These are phyloP conservation scores for Saccharum hybrid DNA, from an alignment of 202 grass and related monocot genomes.

Conservation along the genomic window DNA sequence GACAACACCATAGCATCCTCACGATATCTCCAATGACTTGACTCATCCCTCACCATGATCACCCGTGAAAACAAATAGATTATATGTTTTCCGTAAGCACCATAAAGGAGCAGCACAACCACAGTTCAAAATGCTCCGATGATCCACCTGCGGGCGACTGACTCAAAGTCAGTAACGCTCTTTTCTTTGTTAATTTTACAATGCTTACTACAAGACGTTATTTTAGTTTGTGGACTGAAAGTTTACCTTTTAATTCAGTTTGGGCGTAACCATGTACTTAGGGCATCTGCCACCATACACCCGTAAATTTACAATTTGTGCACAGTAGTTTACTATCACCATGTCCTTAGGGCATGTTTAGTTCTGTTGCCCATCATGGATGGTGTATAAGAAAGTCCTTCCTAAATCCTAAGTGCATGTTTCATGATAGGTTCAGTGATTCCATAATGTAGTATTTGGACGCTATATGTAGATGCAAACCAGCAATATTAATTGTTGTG, in stretches of 20 bases:
- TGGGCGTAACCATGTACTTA: background rate
- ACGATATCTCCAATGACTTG: background rate
- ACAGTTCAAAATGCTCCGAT: background rate
- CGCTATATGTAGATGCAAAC: background rate
- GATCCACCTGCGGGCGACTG: background rate
- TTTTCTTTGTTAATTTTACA: background rate
- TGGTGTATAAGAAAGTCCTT: background rate
- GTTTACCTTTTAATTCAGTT: background rate
- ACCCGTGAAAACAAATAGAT: background rate
- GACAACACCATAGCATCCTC: background rate
- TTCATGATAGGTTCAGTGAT: background rate
- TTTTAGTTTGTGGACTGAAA: background rate
- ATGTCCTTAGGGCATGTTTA: too few species aligned
- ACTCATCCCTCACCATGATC: background rate
- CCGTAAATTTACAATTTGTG: background rate
- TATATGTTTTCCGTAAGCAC: background rate
- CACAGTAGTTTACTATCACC: background rate
- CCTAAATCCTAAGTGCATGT: background rate
- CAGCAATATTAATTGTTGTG: background rate
- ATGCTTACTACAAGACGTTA: background rate
- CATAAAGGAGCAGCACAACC: background rate
- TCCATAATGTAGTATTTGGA: background rate
- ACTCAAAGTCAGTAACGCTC: background rate
- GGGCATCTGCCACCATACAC: background rate
- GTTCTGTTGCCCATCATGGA: background rate